phyloP scores from a whole-genome alignment of 352 stramenopile species.

The Globisporangium radiosum region DNA sequence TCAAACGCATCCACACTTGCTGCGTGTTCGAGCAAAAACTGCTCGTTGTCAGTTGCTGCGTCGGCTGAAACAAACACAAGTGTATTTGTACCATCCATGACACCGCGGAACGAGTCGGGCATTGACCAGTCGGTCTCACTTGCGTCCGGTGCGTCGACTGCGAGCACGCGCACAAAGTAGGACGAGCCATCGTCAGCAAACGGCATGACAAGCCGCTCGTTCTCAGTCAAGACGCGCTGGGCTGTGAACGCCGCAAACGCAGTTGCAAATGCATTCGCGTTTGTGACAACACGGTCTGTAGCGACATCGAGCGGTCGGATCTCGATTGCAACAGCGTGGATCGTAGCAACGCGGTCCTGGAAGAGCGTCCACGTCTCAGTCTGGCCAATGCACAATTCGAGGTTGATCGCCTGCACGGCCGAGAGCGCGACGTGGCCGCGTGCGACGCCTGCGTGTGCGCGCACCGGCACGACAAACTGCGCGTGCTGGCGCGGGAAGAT shows the following conservation, averaged over 20 bases:
- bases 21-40: slow-evolving; percentile 41
- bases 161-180: slow-evolving; percentile 69
- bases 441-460: slow-evolving; percentile 28
- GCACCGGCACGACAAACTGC: slow-evolving; percentile 67
- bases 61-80: slow-evolving; percentile 59
- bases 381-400: slow-evolving; percentile 73
- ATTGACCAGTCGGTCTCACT: slow-evolving; percentile 82
- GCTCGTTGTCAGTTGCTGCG: slow-evolving; percentile 16
- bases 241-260: slow-evolving; percentile 50
- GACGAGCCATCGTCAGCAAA: slow-evolving; percentile 32
- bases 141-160: slow-evolving; percentile 63
- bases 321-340: slow-evolving; percentile 54
- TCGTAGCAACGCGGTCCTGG: slow-evolving; percentile 31
- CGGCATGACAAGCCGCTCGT: slow-evolving; percentile 61
- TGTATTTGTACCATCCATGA: slow-evolving; percentile 47
- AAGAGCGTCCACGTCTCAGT: slow-evolving; percentile 74
- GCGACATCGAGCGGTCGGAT: slow-evolving; percentile 41
- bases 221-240: slow-evolving; percentile 69
- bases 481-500: slow-evolving; percentile 62
- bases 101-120: slow-evolving; percentile 70
- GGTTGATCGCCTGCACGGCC: slow-evolving; percentile 65
- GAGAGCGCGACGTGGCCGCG: slow-evolving; percentile 53
- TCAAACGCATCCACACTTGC: slow-evolving; percentile 5
- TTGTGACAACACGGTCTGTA: slow-evolving; percentile 17
- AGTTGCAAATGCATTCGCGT: slow-evolving; percentile 42